These are phyloP conservation scores for Talaromyces sp. DNA, from an alignment of 2,329 filamentous ascomycete genomes.

Conservation along the genomic window DNA sequence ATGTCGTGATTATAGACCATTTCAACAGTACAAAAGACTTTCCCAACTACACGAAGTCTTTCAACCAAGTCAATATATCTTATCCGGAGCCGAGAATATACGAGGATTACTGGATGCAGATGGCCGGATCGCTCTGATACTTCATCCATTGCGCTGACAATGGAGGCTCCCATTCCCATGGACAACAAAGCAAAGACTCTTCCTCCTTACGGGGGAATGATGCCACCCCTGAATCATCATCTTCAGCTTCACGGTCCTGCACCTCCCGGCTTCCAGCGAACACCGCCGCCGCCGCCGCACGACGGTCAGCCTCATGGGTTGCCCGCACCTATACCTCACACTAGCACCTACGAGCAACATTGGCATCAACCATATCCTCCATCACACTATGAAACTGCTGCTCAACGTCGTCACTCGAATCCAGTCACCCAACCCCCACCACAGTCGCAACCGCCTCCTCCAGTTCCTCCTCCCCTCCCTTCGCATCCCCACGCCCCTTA, in stretches of 20 bases:
- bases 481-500: constrained; percentile 27
- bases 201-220: constrained; percentile 20
- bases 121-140: constrained; percentile 17
- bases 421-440: constrained; percentile 14
- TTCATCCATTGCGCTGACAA: constrained; percentile 19
- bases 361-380: constrained; percentile 31
- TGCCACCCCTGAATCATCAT: constrained; percentile 25
- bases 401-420: constrained; percentile 28
- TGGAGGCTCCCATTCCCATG: constrained; percentile 23
- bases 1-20: not conserved
- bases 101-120: constrained; percentile 13
- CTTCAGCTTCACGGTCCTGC: constrained; percentile 11
- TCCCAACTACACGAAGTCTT: not conserved
- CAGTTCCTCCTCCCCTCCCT: constrained; percentile 4
- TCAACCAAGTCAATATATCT: not conserved
- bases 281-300: constrained; percentile 16
- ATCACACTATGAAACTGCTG: constrained; percentile 26
- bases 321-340: constrained; percentile 21
- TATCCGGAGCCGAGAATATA: not conserved
- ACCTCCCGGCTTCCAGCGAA: constrained; percentile 3
- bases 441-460: constrained; percentile 14
- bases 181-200: constrained; percentile 25
- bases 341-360: constrained; percentile 25
- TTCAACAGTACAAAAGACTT: not conserved
- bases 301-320: constrained; percentile 27